phyloP scores from a whole-genome alignment of 2,329 filamentous ascomycete species.

The Botrytis sinoallii region DNA sequence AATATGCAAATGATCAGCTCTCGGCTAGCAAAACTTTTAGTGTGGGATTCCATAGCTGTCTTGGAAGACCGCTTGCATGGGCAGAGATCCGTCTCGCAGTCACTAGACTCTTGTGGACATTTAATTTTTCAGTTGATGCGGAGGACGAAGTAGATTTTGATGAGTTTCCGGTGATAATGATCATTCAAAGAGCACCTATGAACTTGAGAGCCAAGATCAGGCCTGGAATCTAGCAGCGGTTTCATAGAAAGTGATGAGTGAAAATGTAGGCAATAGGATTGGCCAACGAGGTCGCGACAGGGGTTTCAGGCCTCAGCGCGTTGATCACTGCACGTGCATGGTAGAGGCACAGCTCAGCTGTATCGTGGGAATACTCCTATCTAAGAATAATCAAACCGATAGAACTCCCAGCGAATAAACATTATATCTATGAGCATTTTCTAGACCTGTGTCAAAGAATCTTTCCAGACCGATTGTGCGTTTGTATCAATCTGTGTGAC shows the following conservation, averaged over 20 bases:
- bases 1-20: constrained; percentile 13
- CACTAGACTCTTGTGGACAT: neutral
- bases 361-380: no score
- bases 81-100: neutral
- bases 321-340: neutral
- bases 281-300: neutral
- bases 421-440: neutral
- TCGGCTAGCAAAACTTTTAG: constrained; percentile 17
- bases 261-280: neutral
- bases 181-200: constrained; percentile 1
- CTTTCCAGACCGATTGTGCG: neutral
- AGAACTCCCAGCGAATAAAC: neutral
- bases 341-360: neutral
- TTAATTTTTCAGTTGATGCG: neutral
- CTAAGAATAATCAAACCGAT: neutral
- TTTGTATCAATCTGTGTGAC: neutral
- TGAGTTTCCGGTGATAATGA: neutral
- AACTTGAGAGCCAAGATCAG: neutral
- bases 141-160: constrained; percentile 9
- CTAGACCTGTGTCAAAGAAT: neutral
- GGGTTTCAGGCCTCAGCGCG: neutral
- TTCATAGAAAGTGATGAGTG: neutral
- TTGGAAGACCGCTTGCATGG: constrained; percentile 17
- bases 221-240: neutral
- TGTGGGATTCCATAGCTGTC: constrained; percentile 17